Conservation (phyloP, 1,284 basidiomycete species). For the Neolentinus lepideus region DNA sequence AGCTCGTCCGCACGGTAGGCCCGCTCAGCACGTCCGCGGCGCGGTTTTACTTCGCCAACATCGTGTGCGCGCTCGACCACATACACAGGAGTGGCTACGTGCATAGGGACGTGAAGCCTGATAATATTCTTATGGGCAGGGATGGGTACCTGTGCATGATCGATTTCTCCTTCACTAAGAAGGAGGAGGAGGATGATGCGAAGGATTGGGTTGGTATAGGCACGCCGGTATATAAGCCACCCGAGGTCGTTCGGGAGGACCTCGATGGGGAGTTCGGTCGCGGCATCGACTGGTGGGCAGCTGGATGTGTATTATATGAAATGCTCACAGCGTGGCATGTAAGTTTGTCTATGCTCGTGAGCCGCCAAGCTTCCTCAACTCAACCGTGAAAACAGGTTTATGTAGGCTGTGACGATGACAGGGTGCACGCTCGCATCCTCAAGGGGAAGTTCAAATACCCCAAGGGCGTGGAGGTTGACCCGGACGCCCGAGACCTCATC, state of each 20-base stretch:
- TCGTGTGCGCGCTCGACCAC: constrained; percentile 68
- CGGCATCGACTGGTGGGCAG: constrained; percentile 74
- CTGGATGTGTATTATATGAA: constrained; percentile 70
- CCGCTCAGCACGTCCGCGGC: constrained; percentile 24
- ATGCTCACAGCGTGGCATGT: constrained; percentile 58
- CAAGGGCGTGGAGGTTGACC: constrained; percentile 21
- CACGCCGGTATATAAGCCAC: constrained; percentile 65
- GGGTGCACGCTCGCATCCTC: constrained; percentile 5
- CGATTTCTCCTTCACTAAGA: constrained; percentile 65
- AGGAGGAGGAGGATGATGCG: constrained; percentile 35
- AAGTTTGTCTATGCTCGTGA: constrained; percentile 13
- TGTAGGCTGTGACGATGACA: constrained; percentile 27
- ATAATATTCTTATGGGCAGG: constrained; percentile 67
- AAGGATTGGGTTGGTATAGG: constrained; percentile 42
- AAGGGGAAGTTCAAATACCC: constrained; percentile 7
- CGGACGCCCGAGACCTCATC: constrained; percentile 33
- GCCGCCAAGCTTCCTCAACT: neutral
- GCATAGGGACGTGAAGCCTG: constrained; percentile 84
- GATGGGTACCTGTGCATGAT: constrained; percentile 62
- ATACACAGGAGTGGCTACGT: constrained; percentile 68
- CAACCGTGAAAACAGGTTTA: neutral
- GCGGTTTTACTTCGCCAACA: constrained; percentile 48
- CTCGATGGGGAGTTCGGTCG: constrained; percentile 33
- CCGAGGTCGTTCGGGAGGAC: constrained; percentile 49
- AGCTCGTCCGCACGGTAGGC: constrained; percentile 23